Evolutionary conservation across 805 yeast species (phyloP), one percentile per base, ranked within the genome.

Genomic region (Candida maesae): DNA sequence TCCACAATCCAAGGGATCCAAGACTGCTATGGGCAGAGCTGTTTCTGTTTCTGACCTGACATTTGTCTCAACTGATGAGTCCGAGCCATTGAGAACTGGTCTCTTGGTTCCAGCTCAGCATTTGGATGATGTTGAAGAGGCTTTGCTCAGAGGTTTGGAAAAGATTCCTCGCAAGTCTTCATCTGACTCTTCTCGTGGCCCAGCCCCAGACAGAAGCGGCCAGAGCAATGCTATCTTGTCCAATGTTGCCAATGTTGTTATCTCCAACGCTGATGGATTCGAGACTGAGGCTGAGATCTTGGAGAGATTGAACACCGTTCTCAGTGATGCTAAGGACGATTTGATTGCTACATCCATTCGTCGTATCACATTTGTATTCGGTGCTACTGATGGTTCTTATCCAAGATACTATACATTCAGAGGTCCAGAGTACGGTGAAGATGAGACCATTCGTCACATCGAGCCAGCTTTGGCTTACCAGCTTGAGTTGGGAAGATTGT

Each of bases 401-500:
- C 99, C 99, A 55, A 86, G 84, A 65, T 93, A 91, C 72, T 93
- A 82, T 71, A 93, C 98, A 28, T 93, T 87, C 77, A 86, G 85
- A 58, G 95, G 91, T 47, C 95, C 95, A 38, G 74, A 74, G 27
- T 93, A 84, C 61, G 58, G 55, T 26, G 99, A 93, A 69, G 95
- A 93, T 69, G 79, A 82, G 66, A 90, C 90, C 16, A 85, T 93
- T 63, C 89, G 99, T 71, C 97, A 93, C 63, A 89, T 93, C 54
- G 98, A 93, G 66, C 99, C 99, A 18, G 96, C 98, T 31, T 74
- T 91, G 57, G 98, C 99, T 38, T 93, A 81, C 84, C 99, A 93
- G 71, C 76, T 93, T 53, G 99, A 93, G 68, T 75, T 93, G 49
- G 91, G 87, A 57, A 81, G 98, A 69, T 74, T 93, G 67, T 87